Base-by-base conservation (phyloP, 148 eudicot species). In the Pouteria glomerata region DNA sequence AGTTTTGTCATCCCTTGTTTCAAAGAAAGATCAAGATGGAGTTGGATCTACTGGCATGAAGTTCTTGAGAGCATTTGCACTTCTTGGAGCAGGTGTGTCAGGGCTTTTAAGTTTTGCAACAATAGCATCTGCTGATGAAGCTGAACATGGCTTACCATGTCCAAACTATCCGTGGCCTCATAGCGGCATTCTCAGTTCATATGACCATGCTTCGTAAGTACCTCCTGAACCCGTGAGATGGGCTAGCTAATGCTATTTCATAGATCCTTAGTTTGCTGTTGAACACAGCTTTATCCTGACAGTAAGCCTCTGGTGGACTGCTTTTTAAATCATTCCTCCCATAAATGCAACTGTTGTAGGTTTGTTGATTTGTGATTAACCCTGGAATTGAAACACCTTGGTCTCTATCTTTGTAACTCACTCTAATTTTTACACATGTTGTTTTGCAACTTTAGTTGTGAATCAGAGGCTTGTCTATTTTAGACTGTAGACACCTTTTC, bases 171-270 rank as follows among this genome's bases (percentile, higher is more conserved):
- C 96, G 27, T 95, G 97, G 98, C 98, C 98, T 68, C 97, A 95
- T 80, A 64, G 66, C 73, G 98, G 97, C 83, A 89, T 95, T 72
- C 88, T 95, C 59, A 91, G 90, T 71, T 95, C 98, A 68, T 95
- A 91, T 79, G 98, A 95, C 64, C 98, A 95, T 75, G 87, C 93
- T 61, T 89, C 96, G 98, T 95, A 76, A 91, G 98, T 89, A 66
- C 63, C 2, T 64, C 4, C 2, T 62, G 24, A 64, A 44, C 55
- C 44, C 6, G 16, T 34, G 7, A 31, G 34, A 8, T 73, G n/a
- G 24, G 29, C 21, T 63, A 2, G n/a, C 33, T 53, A 39, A 26
- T 51, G 52, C 53, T 44, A 19, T 63, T 4, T n/a, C n/a, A n/a
- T n/a, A n/a, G n/a, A n/a, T n/a, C 29, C n/a, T 65, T 27, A 26